A percentile compares a stretch with the other conserved stretches of the same genome.
Evolutionary conservation across 352 stramenopile genomes (phyloP).

Genomic region (Phytopythium kandeliae): DNA sequence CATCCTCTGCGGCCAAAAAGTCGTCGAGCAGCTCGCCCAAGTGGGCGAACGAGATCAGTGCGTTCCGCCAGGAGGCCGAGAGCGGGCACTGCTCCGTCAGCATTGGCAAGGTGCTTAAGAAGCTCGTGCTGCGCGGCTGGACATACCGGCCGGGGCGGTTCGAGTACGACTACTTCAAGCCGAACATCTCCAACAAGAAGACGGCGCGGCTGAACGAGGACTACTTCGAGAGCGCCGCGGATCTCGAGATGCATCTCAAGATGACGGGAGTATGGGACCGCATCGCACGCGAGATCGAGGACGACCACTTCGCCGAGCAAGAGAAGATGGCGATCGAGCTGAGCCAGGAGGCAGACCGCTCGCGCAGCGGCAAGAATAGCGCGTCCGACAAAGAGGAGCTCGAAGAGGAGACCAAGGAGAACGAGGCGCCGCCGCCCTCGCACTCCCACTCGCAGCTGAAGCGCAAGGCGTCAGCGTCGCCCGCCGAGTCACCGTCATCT

Average conservation of each 20-base stretch:
- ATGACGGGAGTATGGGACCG: slow-evolving; percentile 56
- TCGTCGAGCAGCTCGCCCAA: neutral
- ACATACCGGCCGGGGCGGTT: slow-evolving; percentile 65
- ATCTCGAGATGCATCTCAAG: slow-evolving; percentile 67
- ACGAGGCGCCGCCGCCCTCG: slow-evolving; percentile 8
- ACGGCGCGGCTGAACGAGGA: slow-evolving; percentile 50
- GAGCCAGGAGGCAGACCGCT: slow-evolving; percentile 14
- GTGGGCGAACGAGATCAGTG: neutral
- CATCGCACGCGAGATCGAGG: slow-evolving; percentile 34
- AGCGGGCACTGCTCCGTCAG: slow-evolving; percentile 17
- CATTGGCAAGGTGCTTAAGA: slow-evolving; percentile 55
- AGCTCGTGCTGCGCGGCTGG: slow-evolving; percentile 52
- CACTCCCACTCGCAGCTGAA: slow-evolving; percentile 14
- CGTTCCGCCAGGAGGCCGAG: slow-evolving; percentile 10
- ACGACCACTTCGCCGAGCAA: slow-evolving; percentile 20
- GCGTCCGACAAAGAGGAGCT: neutral
- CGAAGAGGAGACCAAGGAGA: slow-evolving; percentile 9
- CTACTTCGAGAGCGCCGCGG: slow-evolving; percentile 66
- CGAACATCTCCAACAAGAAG: slow-evolving; percentile 39
- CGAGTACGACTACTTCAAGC: slow-evolving; percentile 85
- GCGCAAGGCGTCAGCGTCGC: slow-evolving; percentile 21
- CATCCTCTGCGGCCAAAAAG: neutral
- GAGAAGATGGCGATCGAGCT: slow-evolving; percentile 15
- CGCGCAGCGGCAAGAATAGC: neutral
- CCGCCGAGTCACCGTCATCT: slow-evolving; percentile 4